Base-by-base conservation (phyloP, 2,329 filamentous ascomycete genomes). In the Alternaria viburni region DNA sequence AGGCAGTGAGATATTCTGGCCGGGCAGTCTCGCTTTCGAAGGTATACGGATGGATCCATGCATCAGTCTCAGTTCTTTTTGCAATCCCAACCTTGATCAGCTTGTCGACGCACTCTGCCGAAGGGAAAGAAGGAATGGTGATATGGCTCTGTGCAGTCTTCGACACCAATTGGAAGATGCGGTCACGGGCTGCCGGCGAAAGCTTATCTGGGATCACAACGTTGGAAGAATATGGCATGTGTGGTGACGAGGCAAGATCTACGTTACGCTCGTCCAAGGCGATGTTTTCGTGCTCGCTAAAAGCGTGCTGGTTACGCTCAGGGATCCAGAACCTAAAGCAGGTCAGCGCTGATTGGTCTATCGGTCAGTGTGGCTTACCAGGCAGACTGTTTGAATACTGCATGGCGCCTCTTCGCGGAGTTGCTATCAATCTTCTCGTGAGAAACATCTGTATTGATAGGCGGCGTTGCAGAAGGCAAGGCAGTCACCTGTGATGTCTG, bases 11-110 rank as follows among this genome's bases (percentile, higher is more conserved):
- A 19, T 73, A 71, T 52, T 77, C 74, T 2, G 74, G 69, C 13
- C 73, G 55, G 5, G 70, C 43, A 7, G 28, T 64, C 25, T 75
- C 70, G 10, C 68, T 68, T 5, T 69, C 61, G 36, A 77, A 76
- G 1, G 71, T 74, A 41, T 74, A 76, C 0, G 74, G 76, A 41
- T 78, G 75, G 8, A 78, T 76, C 72, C 73, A 77, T 11, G 75
- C 74, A 63, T 78, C 76, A 0, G 69, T 74, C 32, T 78, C 76
- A 10, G 71, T 64, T 46, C 75, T 54, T 54, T 78, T 78, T 5
- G 74, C 70, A 32, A 78, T 74, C 2, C 75, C 74, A 15, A 75
- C 74, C 45, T 77, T 75, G 41, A 77, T 69, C 13, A 78, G 66
- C 26, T 71, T 68, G 25, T 78, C 74, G 17, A 78, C 55, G 44